phyloP scores from a whole-genome alignment of 257 asterid genomes.

The Verbascum thapsus region DNA sequence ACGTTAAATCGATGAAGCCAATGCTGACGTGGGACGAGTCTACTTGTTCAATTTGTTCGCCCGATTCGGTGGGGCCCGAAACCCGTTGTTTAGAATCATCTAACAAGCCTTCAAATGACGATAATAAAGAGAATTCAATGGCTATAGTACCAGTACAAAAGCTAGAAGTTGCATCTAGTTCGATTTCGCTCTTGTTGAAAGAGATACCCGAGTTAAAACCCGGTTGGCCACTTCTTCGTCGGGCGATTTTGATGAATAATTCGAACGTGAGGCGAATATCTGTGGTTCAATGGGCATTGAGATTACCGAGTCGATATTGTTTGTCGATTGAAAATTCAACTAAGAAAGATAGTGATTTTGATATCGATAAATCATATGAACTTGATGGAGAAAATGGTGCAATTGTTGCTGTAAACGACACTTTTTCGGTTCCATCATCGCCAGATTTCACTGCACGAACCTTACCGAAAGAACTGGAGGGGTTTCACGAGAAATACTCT shows the following conservation, averaged over 20 bases:
- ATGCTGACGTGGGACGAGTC: conserved; percentile 45
- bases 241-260: conserved; percentile 45
- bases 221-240: conserved; percentile 97
- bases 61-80: conserved; percentile 20
- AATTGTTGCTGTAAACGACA: conserved; percentile 54
- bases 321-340: conserved; percentile 44
- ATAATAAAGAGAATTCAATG: conserved; percentile 50
- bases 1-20: conserved; percentile 40
- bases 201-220: conserved; percentile 72
- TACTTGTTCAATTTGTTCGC: conserved; percentile 59
- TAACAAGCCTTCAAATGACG: conserved; percentile 43
- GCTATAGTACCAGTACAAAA: conserved; percentile 69
- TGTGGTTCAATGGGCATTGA: conserved; percentile 89
- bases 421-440: conserved; percentile 37
- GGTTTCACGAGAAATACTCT: conserved; percentile 78
- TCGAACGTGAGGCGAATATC: conserved; percentile 53
- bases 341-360: conserved; percentile 36
- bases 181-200: conserved; percentile 49
- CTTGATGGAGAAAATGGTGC: conserved; percentile 71
- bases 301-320: conserved; percentile 64
- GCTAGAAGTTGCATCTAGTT: conserved; percentile 57
- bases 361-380: conserved; percentile 34
- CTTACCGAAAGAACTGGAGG: conserved; percentile 66
- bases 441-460: conserved; percentile 37
- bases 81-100: conserved; percentile 26